phyloP scores from a whole-genome alignment of 2,329 filamentous ascomycete species.

The Orbilia javanica region DNA sequence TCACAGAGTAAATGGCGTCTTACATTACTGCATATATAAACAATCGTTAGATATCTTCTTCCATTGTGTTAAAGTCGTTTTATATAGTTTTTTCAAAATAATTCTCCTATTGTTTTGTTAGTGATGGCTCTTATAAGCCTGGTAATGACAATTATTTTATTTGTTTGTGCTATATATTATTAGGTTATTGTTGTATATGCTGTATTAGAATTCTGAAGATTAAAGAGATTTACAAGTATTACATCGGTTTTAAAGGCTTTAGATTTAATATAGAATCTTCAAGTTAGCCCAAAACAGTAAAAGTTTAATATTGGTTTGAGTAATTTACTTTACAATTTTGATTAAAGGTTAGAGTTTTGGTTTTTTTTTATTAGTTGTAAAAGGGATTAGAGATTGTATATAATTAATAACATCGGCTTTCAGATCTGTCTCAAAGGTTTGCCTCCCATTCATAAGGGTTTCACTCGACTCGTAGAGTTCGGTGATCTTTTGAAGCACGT shows the following conservation, averaged over 20 bases:
- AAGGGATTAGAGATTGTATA: neutral
- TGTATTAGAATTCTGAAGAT: neutral
- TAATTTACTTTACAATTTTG: constrained; percentile 6
- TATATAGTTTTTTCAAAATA: constrained; percentile 5
- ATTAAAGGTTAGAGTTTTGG: constrained; percentile 1
- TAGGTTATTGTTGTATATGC: neutral
- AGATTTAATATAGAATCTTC: constrained; percentile 7
- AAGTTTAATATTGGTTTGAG: neutral
- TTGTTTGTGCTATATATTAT: neutral
- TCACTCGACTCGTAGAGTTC: neutral
- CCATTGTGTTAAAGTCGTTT: constrained; percentile 3
- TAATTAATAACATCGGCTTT: neutral
- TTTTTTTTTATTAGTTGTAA: neutral
- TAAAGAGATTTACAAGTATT: constrained; percentile 25
- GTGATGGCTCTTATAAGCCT: constrained; percentile 25
- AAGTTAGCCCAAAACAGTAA: neutral
- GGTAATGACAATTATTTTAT: constrained; percentile 26
- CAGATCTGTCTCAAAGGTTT: neutral
- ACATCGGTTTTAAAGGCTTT: constrained; percentile 7
- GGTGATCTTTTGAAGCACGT: neutral
- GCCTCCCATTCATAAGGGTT: neutral
- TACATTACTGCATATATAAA: constrained; percentile 16
- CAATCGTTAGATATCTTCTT: constrained; percentile 1
- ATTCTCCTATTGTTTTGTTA: constrained; percentile 1
- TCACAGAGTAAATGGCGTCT: neutral